These are phyloP conservation scores for Logfia minima DNA, from an alignment of 129 eudicot genomes.

Conservation along the genomic window DNA sequence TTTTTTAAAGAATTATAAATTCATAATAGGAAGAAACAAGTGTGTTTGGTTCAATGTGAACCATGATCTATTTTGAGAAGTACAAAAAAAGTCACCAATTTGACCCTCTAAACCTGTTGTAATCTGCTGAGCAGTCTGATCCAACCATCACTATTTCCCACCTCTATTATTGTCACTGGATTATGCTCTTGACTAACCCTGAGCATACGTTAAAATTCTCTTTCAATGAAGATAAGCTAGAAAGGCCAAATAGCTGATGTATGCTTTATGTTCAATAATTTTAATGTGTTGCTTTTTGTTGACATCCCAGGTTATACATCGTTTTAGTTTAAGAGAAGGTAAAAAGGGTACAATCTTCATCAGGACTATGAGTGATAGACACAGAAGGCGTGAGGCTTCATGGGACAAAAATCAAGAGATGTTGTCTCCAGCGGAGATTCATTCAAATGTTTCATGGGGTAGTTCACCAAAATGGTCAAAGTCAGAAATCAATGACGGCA, in stretches of 20 bases:
- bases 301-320: constrained; percentile 35
- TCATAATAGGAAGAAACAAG: neutral
- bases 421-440: constrained; percentile 31
- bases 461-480: constrained; percentile 37
- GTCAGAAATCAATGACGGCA: constrained; percentile 23
- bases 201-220: constrained; percentile 8
- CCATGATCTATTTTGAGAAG: neutral
- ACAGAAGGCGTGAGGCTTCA: constrained; percentile 34
- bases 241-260: neutral
- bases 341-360: neutral
- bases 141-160: neutral
- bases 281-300: constrained; percentile 23
- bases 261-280: constrained; percentile 4
- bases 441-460: constrained; percentile 31
- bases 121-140: neutral
- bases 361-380: constrained; percentile 48
- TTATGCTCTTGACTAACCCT: constrained; percentile 12
- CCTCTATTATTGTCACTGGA: neutral
- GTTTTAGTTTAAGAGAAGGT: constrained; percentile 24
- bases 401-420: constrained; percentile 45
- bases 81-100: neutral
- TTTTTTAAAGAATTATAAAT: neutral
- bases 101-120: constrained; percentile 10
- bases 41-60: constrained; percentile 11
- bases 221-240: neutral